Base-by-base conservation (phyloP, 805 yeast genomes). In the Starmerella roubikii region DNA sequence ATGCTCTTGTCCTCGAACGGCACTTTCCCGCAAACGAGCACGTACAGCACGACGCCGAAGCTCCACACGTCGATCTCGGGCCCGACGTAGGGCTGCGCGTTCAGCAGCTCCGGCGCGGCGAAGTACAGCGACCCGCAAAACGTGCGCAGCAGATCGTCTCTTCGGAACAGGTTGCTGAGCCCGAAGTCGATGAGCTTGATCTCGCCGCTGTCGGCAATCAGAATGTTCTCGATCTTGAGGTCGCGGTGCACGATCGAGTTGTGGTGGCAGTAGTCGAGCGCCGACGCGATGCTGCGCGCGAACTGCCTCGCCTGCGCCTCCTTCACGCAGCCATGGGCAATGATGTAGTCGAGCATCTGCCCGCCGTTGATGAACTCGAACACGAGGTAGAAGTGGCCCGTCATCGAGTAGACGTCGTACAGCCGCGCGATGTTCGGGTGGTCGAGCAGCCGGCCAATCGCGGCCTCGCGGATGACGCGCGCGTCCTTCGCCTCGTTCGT, bases 21-120 rank as follows among this genome's bases (percentile, higher is more conserved):
- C 12, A 91, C 97, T 57, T 84, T 86, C 39, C 99, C 99, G 58
- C 96, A 86, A 2, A 91, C 95, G 44, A 91, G 66, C 7, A 91
- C 99, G 55, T 84, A 91, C 36, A 91, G 62, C 0, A 91, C 97
- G 24, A 91, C 94, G 47, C 98, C 98, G 66, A 86, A 88, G 2
- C 95, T 83, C 98, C 98, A 91, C 16, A 91, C 78, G 58, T 91
- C 98, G 34, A 91, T 95, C 58, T 91, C 98, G 1, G 98, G 98
- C 0, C 98, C 99, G 27, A 72, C 67, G 54, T 91, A 91, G 1
- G 95, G 96, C 49, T 75, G 76, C 1, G 97, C 98, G 42, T 82
- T 80, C 38, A 91, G 66, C 49, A 91, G 67, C 59, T 91, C 99
- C 0, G 99, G 99, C 0, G 99, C 98, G 1, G 98, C 99, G 70